Percentiles rank a stretch among this genome's conserved stretches.
Evolutionary conservation across 352 stramenopile genomes (phyloP).

Genomic region (Phytophthora brassicae): DNA sequence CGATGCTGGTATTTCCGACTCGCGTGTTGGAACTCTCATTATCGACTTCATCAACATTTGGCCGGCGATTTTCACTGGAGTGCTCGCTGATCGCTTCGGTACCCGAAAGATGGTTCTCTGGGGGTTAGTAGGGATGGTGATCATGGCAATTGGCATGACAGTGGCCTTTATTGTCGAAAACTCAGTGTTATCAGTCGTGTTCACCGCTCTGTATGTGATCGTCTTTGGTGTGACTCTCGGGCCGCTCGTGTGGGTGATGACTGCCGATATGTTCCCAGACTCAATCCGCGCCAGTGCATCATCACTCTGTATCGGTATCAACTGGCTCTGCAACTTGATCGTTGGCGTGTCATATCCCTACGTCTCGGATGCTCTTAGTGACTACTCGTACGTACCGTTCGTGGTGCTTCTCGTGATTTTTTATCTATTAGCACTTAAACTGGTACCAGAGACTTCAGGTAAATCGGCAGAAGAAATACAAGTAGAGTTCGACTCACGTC

Average conservation of each 20-base stretch:
- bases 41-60: slow-evolving; percentile 15
- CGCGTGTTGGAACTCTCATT: slow-evolving; percentile 1
- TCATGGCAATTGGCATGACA: slow-evolving; percentile 17
- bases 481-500: slow-evolving; percentile 8
- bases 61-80: slow-evolving; percentile 7
- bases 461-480: slow-evolving; percentile 10
- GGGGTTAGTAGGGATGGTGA: no score
- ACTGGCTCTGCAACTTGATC: slow-evolving; percentile 7
- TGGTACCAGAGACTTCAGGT: slow-evolving; percentile 6
- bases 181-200: slow-evolving; percentile 6
- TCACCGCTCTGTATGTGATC: slow-evolving; percentile 15
- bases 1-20: slow-evolving; percentile 1
- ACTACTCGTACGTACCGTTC: slow-evolving; percentile 8
- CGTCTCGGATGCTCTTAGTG: not conserved
- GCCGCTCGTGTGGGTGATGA: slow-evolving; percentile 8
- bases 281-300: slow-evolving; percentile 4
- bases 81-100: no score
- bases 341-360: slow-evolving; percentile 9
- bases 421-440: slow-evolving; percentile 5
- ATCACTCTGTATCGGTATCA: slow-evolving; percentile 14
- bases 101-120: no score
- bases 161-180: slow-evolving; percentile 6
- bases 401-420: slow-evolving; percentile 15
- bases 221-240: slow-evolving; percentile 7
- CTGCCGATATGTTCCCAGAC: slow-evolving; percentile 9